Evolutionary conservation across 1,284 basidiomycete species (phyloP).

Genomic region (Cerioporus squamosus): DNA sequence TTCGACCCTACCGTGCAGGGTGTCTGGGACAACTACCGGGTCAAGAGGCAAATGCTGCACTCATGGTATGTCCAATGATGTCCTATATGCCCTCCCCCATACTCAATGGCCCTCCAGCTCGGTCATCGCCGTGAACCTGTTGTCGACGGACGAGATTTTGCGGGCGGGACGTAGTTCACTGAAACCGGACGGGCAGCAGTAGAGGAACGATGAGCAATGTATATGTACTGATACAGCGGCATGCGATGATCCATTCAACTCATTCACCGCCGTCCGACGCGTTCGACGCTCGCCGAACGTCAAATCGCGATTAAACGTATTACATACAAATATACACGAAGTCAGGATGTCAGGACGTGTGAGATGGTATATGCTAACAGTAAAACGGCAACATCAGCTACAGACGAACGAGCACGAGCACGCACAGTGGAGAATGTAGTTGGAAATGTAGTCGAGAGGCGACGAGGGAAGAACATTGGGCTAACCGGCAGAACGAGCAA

Average conservation of each 20-base stretch:
- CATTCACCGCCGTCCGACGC: background rate
- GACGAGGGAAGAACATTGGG: background rate
- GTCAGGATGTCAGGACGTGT: background rate
- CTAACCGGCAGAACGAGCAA: constrained; percentile 5
- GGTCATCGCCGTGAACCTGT: constrained; percentile 95
- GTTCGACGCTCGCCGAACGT: constrained; percentile 5
- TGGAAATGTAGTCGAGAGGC: background rate
- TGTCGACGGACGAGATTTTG: constrained; percentile 96
- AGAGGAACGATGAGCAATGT: constrained; percentile 17
- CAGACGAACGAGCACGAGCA: too few relatives aligned
- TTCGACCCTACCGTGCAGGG: constrained; percentile 96
- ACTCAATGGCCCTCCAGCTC: constrained; percentile 58
- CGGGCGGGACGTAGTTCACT: constrained; percentile 91
- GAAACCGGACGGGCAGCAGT: constrained; percentile 77
- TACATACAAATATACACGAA: constrained; percentile 23
- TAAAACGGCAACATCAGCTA: background rate
- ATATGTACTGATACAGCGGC: constrained; percentile 18
- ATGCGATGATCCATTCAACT: background rate
- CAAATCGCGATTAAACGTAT: constrained; percentile 16
- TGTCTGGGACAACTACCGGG: constrained; percentile 99
- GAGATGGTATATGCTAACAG: constrained; percentile 19
- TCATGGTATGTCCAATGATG: constrained; percentile 74
- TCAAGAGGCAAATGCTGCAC: constrained; percentile 98
- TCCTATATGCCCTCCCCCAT: constrained; percentile 20
- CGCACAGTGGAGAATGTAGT: too few relatives aligned